Base-by-base conservation (phyloP, 2,329 filamentous ascomycete species). In the Botrytis cinerea region DNA sequence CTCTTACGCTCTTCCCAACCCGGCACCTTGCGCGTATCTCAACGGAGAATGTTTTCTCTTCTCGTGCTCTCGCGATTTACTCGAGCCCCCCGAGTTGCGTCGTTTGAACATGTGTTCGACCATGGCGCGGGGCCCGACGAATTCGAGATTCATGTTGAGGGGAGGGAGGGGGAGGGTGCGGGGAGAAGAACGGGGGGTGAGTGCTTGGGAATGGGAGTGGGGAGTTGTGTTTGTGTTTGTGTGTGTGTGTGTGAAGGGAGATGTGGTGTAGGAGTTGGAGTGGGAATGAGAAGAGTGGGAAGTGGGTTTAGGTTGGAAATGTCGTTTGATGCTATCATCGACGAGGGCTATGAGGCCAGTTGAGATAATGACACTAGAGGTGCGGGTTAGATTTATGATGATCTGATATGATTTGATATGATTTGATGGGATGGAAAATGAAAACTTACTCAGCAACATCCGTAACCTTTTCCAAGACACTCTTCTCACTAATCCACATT, bases 261-360 rank as follows among this genome's bases (percentile, higher is more conserved):
- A 46, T 60, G 57, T 38, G 28, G 83, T 83, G 73, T 84, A 84
- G 78, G 87, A 87, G 48, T 54, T 14, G 25, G 96, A 92, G 57
- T 98, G 89, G 10, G 93, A 76, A 35, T 35, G 35, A 78, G 48
- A 73, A 38, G 45, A 95, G 43, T 60, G 43, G 4, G 73, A 84
- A 84, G 78, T 54, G 51, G 87, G 87, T 71, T 77, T 78, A 35
- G 75, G 46, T 32, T 79, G 76, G 75, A 80, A 80, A 68, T 75
- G 77, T 14, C 77, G 73, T 82, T 93, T 93, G 85, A 98, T 97
- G 84, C 91, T 93, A 83, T 98, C 94, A 80, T 98, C 95, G 70
- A 97, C 92, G 62, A 98, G 89, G 12, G 93, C 90, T 78, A 97
- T 90, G 77, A 98, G 88, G 38, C 95, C 95, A n/a, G 94, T 96